Evolutionary conservation across 768 basidiomycete genomes (phyloP).

Genomic region (Amanita phalloides): DNA sequence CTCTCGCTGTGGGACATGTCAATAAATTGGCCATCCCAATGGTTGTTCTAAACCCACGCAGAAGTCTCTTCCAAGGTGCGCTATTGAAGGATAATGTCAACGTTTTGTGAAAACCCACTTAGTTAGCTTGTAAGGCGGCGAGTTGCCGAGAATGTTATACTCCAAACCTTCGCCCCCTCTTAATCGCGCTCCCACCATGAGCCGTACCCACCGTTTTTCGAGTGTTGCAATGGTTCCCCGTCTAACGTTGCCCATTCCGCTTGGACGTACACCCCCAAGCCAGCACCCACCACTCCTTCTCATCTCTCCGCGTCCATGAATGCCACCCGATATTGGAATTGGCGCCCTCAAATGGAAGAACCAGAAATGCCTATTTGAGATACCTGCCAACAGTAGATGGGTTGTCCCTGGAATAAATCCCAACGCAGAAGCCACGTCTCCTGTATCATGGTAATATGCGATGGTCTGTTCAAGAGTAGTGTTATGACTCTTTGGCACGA

Average conservation of each 20-base stretch:
- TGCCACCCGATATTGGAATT: constrained; percentile 2
- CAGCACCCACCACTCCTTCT: background rate
- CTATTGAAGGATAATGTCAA: too few species aligned
- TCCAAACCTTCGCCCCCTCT: constrained; percentile 17
- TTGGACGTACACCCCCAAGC: constrained; percentile 2
- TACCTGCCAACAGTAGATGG: constrained; percentile 59
- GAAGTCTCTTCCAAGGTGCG: too few species aligned
- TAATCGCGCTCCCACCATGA: constrained; percentile 18
- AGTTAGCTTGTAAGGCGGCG: too few species aligned
- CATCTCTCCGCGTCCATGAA: background rate
- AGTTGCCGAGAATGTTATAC: too few species aligned
- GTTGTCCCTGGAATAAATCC: constrained; percentile 63
- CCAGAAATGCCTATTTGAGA: constrained; percentile 67
- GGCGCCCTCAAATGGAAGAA: constrained; percentile 64
- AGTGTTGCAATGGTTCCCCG: constrained; percentile 62
- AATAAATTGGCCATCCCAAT: too few species aligned
- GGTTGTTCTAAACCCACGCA: too few species aligned
- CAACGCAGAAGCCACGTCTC: constrained; percentile 64
- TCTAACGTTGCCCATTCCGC: constrained; percentile 28
- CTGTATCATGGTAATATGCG: constrained; percentile 56
- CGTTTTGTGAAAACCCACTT: too few species aligned
- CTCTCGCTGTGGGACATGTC: too few species aligned
- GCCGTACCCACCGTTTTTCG: constrained; percentile 25
- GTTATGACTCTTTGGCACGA: constrained; percentile 4
- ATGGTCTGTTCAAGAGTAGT: constrained; percentile 29